Conservation (phyloP, 345 rosid species). For the Toxicodendron radicans region DNA sequence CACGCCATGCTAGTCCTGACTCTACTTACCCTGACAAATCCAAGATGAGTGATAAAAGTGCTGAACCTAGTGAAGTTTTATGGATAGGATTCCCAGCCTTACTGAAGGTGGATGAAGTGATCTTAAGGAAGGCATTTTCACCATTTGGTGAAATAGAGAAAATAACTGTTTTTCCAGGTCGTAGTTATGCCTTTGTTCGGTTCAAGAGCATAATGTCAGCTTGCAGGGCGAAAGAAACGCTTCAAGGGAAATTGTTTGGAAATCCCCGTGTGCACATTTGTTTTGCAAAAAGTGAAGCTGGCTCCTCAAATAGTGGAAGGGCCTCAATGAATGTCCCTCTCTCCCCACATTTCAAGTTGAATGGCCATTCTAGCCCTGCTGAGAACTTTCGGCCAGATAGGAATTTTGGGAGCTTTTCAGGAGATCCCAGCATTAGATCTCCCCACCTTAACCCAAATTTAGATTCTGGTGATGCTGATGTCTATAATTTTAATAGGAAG, state of each 20-base stretch:
- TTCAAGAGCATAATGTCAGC: constrained; percentile 64
- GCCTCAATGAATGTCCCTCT: constrained; percentile 40
- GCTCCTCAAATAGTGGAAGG: constrained; percentile 62
- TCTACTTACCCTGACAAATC: constrained; percentile 47
- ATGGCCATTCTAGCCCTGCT: constrained; percentile 50
- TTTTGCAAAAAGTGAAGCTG: constrained; percentile 79
- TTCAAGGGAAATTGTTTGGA: constrained; percentile 89
- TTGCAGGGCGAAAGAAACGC: constrained; percentile 87
- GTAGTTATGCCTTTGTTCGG: constrained; percentile 94
- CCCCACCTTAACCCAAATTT: constrained; percentile 37
- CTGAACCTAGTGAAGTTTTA: constrained; percentile 87
- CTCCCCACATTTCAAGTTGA: constrained; percentile 59
- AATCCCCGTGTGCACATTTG: constrained; percentile 97
- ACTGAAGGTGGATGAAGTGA: constrained; percentile 73
- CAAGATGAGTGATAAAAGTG: constrained; percentile 56
- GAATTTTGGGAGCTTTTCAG: constrained; percentile 34
- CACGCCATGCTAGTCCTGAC: constrained; percentile 64
- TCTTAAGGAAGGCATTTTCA: constrained; percentile 75
- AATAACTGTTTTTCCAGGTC: constrained; percentile 86
- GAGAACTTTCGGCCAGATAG: constrained; percentile 56
- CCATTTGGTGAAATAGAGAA: constrained; percentile 89
- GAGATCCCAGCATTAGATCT: constrained; percentile 40
- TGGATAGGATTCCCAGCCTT: constrained; percentile 93
- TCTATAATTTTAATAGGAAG: constrained; percentile 51
- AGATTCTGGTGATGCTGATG: constrained; percentile 51